These are phyloP conservation scores for Sphenostylis stenocarpa DNA, from an alignment of 306 rosid species.

Conservation along the genomic window DNA sequence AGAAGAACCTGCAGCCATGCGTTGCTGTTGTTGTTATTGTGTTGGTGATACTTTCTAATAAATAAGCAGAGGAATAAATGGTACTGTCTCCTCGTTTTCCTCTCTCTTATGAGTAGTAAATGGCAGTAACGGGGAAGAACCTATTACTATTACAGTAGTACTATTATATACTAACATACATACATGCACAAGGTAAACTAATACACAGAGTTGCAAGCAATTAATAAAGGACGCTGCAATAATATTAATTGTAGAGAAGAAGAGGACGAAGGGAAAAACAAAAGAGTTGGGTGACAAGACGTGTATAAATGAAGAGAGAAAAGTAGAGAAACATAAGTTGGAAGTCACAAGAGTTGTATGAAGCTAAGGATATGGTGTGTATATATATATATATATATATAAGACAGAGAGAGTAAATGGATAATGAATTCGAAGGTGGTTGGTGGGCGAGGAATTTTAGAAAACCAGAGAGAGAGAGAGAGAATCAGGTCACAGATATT, in stretches of 20 bases:
- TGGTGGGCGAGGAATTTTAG: constrained; percentile 57
- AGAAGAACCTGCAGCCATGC: constrained; percentile 41
- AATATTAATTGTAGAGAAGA: constrained; percentile 27
- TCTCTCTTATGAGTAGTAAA: not conserved
- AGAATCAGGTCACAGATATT: constrained; percentile 62
- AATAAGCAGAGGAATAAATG: constrained; percentile 19
- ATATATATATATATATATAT: not conserved
- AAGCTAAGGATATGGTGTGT: constrained; percentile 27
- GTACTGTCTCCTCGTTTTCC: not conserved
- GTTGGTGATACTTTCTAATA: not conserved
- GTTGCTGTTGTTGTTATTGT: not conserved
- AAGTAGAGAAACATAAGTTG: not conserved
- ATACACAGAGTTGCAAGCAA: constrained; percentile 35
- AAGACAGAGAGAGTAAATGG: constrained; percentile 27
- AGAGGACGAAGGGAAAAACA: constrained; percentile 36
- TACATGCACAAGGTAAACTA: not conserved
- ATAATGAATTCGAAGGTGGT: constrained; percentile 39
- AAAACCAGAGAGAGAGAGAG: constrained; percentile 16
- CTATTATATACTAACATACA: too few species aligned
- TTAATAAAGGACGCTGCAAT: constrained; percentile 42
- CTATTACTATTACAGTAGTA: not conserved
- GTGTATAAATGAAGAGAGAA: constrained; percentile 30
- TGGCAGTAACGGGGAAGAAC: not conserved
- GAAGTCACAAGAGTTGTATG: constrained; percentile 57
- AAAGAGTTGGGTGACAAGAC: constrained; percentile 26